A percentile compares a stretch with the other conserved stretches of the same genome.
Conservation (phyloP, 2,329 filamentous ascomycete species). For the Aspergillus sp. region DNA sequence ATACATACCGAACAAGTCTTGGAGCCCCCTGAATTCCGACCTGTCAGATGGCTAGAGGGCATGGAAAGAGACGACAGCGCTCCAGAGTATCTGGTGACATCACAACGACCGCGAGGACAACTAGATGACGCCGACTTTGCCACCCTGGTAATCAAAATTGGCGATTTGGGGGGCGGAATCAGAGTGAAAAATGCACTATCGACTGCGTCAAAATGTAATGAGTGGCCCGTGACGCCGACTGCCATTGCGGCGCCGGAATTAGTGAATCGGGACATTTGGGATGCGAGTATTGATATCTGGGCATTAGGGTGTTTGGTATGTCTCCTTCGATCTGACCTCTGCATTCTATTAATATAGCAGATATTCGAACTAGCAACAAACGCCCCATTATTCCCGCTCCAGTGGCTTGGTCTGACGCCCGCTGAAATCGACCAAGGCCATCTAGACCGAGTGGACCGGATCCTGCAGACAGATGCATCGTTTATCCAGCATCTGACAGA, state of each 20-base stretch:
- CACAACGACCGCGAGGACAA: conserved; percentile 11
- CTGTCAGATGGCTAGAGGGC: conserved; percentile 14
- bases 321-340: neutral
- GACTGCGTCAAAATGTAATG: neutral
- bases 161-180: conserved; percentile 18
- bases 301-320: conserved; percentile 18
- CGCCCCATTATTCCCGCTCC: conserved; percentile 12
- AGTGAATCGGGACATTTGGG: conserved; percentile 8
- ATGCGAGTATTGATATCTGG: conserved; percentile 16
- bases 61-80: conserved; percentile 10
- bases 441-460: conserved; percentile 3
- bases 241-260: conserved; percentile 16
- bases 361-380: conserved; percentile 18
- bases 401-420: conserved; percentile 8
- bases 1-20: conserved; percentile 1
- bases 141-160: conserved; percentile 13
- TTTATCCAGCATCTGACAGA: conserved; percentile 10
- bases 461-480: neutral
- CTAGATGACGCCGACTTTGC: conserved; percentile 9
- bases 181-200: neutral
- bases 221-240: conserved; percentile 10
- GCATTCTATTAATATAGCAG: conserved; percentile 1
- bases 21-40: conserved; percentile 10
- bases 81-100: conserved; percentile 14
- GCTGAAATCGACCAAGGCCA: conserved; percentile 10